Evolutionary conservation across 2,329 filamentous ascomycete species (phyloP), one percentile per base, ranked within the genome.

Genomic region (Plenodomus biglobosus): DNA sequence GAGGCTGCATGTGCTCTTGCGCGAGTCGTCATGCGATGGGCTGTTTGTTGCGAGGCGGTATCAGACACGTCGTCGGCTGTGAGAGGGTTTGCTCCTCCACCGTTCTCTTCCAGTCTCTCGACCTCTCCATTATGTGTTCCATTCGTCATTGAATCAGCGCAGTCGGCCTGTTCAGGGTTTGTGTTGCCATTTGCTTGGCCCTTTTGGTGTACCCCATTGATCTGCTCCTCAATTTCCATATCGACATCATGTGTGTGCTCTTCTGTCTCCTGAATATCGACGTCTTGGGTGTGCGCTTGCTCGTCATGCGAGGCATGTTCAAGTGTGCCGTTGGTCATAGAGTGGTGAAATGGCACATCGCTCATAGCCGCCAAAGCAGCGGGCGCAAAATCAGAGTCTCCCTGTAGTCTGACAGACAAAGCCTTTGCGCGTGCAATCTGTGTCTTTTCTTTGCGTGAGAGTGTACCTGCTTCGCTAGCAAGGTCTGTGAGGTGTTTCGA

Each of bases 341-440:
- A 43, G 5, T 57, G 52, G 16, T 56, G 50, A 8, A 68, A 52
- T 7, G 62, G 61, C 21, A 56, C 59, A 22, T 49, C 72, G 4
- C 71, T 66, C 11, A 77, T 78, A 51, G 83, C 78, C 17, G 83
- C 73, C 30, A 71, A 62, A 27, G 77, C 81, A 54, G 77, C 78
- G 3, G 83, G 82, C 55, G 82, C 78, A 78, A 82, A 86, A 13
- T 82, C 84, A 53, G 85, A 82, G 67, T 95, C 90, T 24, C 90
- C 90, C 40, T 87, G 84, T 8, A 94, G 78, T 55, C 83, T 82
- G 24, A 86, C 87, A 56, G 90, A 79, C 42, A 94, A 73, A 57
- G 86, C 83, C 66, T 90, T 90, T 39, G 90, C 85, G 60, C 83
- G 84, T 82, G 86, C 89, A 10, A 92, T 75, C 4, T 85, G 84